A percentile compares a stretch with the other conserved stretches of the same genome.
These are phyloP conservation scores for Holtermannia corniformis DNA, from an alignment of 768 basidiomycete species.

Conservation along the genomic window DNA sequence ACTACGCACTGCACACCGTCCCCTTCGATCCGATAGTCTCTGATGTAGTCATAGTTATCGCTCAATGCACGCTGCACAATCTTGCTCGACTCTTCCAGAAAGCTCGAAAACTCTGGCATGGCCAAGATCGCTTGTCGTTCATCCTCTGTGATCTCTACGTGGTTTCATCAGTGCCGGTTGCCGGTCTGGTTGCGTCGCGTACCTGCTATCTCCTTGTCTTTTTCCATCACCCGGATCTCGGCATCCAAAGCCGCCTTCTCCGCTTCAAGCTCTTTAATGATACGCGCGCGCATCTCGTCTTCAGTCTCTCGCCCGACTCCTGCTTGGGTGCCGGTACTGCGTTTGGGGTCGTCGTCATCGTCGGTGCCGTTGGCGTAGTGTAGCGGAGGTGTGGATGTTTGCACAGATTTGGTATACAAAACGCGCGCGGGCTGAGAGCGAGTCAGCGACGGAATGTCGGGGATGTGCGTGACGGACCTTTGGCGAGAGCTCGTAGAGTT, in stretches of 20 bases:
- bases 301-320: conserved; percentile 46
- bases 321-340: conserved; percentile 3
- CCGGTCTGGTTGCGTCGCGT: background rate
- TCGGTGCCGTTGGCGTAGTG: conserved; percentile 46
- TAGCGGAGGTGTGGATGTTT: conserved; percentile 24
- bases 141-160: conserved; percentile 71
- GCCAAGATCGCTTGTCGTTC: conserved; percentile 69
- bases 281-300: conserved; percentile 64
- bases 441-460: conserved; percentile 1
- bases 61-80: conserved; percentile 90
- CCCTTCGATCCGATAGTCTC: conserved; percentile 86
- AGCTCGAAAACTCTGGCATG: conserved; percentile 86
- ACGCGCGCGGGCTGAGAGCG: conserved; percentile 18
- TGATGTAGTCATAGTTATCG: conserved; percentile 92
- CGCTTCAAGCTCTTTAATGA: conserved; percentile 71
- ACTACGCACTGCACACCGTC: conserved; percentile 67
- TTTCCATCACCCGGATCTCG: conserved; percentile 45
- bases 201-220: conserved; percentile 16
- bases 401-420: conserved; percentile 41
- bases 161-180: background rate
- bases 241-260: conserved; percentile 81
- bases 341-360: conserved; percentile 37
- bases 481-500: conserved; percentile 79
- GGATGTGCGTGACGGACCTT: conserved; percentile 49
- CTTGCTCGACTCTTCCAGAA: conserved; percentile 88